These are phyloP conservation scores for Hypoxylon sp. DNA, from an alignment of 2,329 filamentous ascomycete genomes.

Conservation along the genomic window DNA sequence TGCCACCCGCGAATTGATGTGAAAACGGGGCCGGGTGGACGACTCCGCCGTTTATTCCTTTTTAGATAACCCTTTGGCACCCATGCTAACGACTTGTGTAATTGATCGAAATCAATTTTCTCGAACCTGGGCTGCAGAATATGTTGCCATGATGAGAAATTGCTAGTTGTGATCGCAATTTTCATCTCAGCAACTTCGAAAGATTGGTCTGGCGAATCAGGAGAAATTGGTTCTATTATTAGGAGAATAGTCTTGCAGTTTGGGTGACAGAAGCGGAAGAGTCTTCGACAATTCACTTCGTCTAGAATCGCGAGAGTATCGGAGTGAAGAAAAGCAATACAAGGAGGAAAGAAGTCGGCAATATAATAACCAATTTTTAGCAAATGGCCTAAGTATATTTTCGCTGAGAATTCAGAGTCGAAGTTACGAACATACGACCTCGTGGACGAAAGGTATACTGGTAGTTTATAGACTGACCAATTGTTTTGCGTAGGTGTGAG, in stretches of 20 bases:
- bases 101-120: neutral
- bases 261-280: slow-evolving; percentile 3
- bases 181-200: neutral
- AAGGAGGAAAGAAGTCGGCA: slow-evolving; percentile 18
- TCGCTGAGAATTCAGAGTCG: neutral
- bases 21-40: no score
- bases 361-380: slow-evolving; percentile 8
- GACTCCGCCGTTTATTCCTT: no score
- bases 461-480: neutral
- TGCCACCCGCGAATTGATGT: no score
- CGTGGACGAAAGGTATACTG: slow-evolving; percentile 3
- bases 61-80: neutral
- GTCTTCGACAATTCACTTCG: neutral
- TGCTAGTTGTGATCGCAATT: neutral
- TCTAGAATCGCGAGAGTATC: neutral
- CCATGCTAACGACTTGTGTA: neutral
- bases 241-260: slow-evolving; percentile 1
- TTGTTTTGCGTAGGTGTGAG: neutral
- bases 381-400: neutral
- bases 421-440: neutral
- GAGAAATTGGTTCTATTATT: neutral
- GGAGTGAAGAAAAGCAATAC: no score
- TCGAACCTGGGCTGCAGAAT: neutral
- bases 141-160: slow-evolving; percentile 1
- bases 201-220: neutral